phyloP scores from a whole-genome alignment of 163 green algal species.

The Chlorella variabilis region DNA sequence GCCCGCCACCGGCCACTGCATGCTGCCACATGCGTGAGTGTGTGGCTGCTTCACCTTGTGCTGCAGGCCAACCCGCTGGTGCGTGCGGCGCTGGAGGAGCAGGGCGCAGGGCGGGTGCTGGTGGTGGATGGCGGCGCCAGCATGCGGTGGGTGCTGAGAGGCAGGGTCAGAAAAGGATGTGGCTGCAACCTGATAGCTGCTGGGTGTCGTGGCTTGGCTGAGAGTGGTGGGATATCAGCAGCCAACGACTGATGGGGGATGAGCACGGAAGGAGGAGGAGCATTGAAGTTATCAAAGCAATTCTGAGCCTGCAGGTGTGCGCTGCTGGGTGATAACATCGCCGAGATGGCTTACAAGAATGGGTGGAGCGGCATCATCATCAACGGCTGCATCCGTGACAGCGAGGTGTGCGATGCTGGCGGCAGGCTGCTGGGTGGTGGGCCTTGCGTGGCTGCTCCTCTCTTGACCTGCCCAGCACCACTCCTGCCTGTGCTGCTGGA shows the following conservation, averaged over 20 bases:
- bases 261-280: too few species aligned
- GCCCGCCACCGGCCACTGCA: too few species aligned
- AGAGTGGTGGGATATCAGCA: too few species aligned
- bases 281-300: too few species aligned
- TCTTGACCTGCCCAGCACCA: not conserved
- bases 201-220: too few species aligned
- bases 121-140: conserved; percentile 93
- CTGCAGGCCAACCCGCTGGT: conserved; percentile 50
- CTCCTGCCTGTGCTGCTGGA: not conserved
- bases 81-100: conserved; percentile 77
- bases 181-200: too few species aligned
- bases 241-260: too few species aligned
- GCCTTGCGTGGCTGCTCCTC: not conserved
- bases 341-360: conserved; percentile 88
- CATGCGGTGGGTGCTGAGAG: conserved; percentile 5
- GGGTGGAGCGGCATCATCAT: conserved; percentile 97
- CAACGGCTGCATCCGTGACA: conserved; percentile 95
- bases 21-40: too few species aligned
- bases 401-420: not conserved
- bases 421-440: not conserved
- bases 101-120: conserved; percentile 84
- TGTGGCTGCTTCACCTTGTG: not conserved
- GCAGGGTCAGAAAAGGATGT: too few species aligned
- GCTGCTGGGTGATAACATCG: conserved; percentile 95
- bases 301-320: conserved; percentile 84